phyloP scores from a whole-genome alignment of 768 basidiomycete genomes.

The Rhodotorula graminis region DNA sequence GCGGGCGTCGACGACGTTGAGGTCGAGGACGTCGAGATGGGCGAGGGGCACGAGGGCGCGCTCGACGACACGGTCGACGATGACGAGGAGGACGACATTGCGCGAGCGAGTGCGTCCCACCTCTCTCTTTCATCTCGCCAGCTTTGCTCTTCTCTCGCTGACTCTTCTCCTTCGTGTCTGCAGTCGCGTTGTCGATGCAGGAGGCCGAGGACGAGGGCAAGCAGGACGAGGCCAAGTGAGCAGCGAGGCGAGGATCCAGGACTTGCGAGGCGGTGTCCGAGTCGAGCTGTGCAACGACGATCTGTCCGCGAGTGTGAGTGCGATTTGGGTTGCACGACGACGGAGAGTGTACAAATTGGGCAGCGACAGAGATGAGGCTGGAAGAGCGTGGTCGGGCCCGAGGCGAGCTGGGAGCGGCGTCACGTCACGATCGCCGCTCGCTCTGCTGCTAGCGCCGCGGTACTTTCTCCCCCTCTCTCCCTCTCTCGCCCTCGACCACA shows the following conservation, averaged over 20 bases:
- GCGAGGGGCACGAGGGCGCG: conserved; percentile 45
- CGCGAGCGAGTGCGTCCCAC: conserved; percentile 65
- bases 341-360: too few relatives aligned
- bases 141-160: background rate
- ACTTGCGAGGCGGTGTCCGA: too few relatives aligned
- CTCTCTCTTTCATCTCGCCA: background rate
- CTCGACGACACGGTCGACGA: conserved; percentile 33
- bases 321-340: too few relatives aligned
- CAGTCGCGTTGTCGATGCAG: conserved; percentile 50
- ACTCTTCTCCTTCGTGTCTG: too few relatives aligned
- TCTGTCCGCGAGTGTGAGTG: background rate
- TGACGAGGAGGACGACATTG: conserved; percentile 66
- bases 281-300: background rate
- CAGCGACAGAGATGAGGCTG: too few relatives aligned
- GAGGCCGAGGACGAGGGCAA: conserved; percentile 55
- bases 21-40: conserved; percentile 52
- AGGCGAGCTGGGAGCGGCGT: too few relatives aligned
- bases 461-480: too few relatives aligned
- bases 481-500: background rate
- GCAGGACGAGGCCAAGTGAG: conserved; percentile 8
- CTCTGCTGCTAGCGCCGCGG: too few relatives aligned
- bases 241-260: too few relatives aligned
- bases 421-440: too few relatives aligned
- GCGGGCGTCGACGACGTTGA: conserved; percentile 36
- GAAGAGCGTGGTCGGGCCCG: too few relatives aligned